These are phyloP conservation scores for Pycnococcus provasolii DNA, from an alignment of 139 green algal genomes.

Conservation along the genomic window DNA sequence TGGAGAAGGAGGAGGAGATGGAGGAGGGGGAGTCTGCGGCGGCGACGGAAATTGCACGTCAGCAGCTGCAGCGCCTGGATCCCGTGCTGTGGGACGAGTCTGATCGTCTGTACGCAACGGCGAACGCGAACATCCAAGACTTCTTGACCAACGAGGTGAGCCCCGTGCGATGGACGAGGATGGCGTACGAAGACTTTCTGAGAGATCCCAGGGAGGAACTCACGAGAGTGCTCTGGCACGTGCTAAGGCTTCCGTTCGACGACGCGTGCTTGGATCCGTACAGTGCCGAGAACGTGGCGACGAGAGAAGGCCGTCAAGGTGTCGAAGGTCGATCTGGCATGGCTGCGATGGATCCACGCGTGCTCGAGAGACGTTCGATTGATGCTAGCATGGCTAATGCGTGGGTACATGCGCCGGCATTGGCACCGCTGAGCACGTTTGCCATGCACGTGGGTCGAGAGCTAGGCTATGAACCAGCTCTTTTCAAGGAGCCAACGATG, in stretches of 20 bases:
- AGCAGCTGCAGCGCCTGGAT: neutral
- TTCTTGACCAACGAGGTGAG: neutral
- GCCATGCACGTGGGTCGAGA: too few species aligned
- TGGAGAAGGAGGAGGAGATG: neutral
- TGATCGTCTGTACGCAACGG: neutral
- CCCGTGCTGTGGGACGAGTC: neutral
- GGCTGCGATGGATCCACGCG: neutral
- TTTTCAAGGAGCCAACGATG: too few species aligned
- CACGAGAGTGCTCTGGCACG: neutral
- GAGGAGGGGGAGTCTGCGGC: neutral
- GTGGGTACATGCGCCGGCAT: too few species aligned
- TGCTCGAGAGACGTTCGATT: neutral
- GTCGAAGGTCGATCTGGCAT: neutral
- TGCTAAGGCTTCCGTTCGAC: neutral
- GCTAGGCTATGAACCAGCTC: too few species aligned
- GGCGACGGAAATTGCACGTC: neutral
- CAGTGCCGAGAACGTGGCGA: neutral
- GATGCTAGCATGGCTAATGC: neutral
- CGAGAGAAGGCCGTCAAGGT: neutral
- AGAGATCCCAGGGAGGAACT: neutral
- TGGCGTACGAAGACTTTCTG: constrained; percentile 7
- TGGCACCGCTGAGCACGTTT: too few species aligned
- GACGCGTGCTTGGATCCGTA: neutral
- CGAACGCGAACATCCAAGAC: constrained; percentile 1
- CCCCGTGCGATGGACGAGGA: neutral